phyloP scores from a whole-genome alignment of 805 yeast genomes.

The Kluyveromyces starmeri region DNA sequence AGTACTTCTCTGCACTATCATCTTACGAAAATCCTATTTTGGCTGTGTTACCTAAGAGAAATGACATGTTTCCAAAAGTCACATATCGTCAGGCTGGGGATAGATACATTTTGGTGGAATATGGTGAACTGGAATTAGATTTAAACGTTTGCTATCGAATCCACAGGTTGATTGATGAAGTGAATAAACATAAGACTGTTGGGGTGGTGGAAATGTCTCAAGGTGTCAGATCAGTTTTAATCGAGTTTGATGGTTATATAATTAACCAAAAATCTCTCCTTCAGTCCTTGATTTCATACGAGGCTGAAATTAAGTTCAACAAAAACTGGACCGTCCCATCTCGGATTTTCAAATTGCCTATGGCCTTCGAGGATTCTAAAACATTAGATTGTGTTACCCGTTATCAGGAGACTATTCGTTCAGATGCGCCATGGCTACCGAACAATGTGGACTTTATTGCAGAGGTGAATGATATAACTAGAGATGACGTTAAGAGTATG shows the following conservation, averaged over 20 bases:
- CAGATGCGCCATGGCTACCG: conserved; percentile 96
- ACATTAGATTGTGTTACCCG: conserved; percentile 85
- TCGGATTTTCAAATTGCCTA: conserved; percentile 74
- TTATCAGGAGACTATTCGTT: conserved; percentile 86
- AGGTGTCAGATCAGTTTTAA: conserved; percentile 90
- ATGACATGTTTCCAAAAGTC: conserved; percentile 52
- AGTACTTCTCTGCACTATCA: conserved; percentile 28
- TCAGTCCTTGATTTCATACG: conserved; percentile 60
- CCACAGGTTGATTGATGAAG: conserved; percentile 70
- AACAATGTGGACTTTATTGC: conserved; percentile 95
- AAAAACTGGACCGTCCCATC: conserved; percentile 83
- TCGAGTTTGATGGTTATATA: conserved; percentile 64
- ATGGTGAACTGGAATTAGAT: conserved; percentile 84
- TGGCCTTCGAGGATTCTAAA: conserved; percentile 92
- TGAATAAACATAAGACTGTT: conserved; percentile 48
- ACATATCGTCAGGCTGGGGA: conserved; percentile 97
- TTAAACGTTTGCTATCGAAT: conserved; percentile 79
- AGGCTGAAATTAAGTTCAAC: conserved; percentile 61
- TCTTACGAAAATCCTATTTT: conserved; percentile 65
- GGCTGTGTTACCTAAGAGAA: conserved; percentile 38
- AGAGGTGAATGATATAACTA: conserved; percentile 69
- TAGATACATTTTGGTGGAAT: conserved; percentile 82
- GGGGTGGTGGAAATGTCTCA: conserved; percentile 95
- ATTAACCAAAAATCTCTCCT: conserved; percentile 57
- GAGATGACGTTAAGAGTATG: conserved; percentile 73